Percentiles rank a stretch among this genome's conserved stretches.
phyloP scores from a whole-genome alignment of 768 basidiomycete genomes.

The Tricholoma matsutake region DNA sequence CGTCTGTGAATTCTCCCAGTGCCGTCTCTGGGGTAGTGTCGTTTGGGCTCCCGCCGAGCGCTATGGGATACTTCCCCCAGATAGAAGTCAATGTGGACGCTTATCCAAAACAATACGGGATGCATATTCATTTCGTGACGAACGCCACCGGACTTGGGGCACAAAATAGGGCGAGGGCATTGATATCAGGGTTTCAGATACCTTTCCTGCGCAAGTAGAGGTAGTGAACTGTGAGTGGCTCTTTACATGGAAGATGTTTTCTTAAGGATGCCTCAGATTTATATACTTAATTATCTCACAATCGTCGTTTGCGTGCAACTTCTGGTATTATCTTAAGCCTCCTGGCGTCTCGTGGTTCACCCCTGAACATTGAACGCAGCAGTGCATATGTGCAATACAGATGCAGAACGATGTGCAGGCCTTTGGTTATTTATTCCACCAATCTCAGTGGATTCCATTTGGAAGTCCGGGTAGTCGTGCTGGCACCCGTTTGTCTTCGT shows the following conservation, averaged over 20 bases:
- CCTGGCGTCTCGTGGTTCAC: too few relatives aligned
- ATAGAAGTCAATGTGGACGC: slow-evolving; percentile 92
- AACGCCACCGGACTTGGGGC: slow-evolving; percentile 86
- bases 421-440: too few relatives aligned
- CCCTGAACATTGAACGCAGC: too few relatives aligned
- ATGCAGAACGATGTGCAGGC: too few relatives aligned
- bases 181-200: slow-evolving; percentile 90
- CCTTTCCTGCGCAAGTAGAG: slow-evolving; percentile 63
- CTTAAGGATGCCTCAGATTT: neutral
- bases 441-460: too few relatives aligned
- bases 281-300: neutral
- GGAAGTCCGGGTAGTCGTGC: too few relatives aligned
- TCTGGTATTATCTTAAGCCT: neutral
- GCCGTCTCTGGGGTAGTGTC: slow-evolving; percentile 86
- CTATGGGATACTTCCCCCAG: slow-evolving; percentile 92
- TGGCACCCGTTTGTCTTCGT: too few relatives aligned
- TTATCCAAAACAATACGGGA: slow-evolving; percentile 83
- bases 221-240: neutral
- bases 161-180: slow-evolving; percentile 80
- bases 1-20: slow-evolving; percentile 68
- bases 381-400: too few relatives aligned
- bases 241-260: neutral
- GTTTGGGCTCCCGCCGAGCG: slow-evolving; percentile 79
- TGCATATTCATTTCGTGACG: slow-evolving; percentile 94
- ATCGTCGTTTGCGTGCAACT: neutral